These are phyloP conservation scores for Trichoderma arundinaceum DNA, from an alignment of 2,329 filamentous ascomycete species.

Conservation along the genomic window DNA sequence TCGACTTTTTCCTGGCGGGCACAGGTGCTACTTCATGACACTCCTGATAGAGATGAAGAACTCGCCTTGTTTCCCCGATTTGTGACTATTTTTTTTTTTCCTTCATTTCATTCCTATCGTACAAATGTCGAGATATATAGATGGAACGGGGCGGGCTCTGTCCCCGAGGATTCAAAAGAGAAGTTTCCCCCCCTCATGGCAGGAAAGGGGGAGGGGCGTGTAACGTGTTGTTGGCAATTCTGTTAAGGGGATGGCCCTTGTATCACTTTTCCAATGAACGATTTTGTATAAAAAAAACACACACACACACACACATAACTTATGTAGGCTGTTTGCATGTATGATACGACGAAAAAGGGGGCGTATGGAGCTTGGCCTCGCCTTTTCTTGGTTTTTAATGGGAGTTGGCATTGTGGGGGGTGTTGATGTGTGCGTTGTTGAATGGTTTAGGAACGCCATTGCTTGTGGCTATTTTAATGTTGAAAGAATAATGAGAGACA, in stretches of 20 bases:
- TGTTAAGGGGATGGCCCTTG: neutral
- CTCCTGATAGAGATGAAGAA: neutral
- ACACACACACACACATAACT: too few species aligned
- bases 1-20: conserved; percentile 74
- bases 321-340: conserved; percentile 5
- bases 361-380: neutral
- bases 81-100: neutral
- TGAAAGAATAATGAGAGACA: too few species aligned
- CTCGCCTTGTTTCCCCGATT: too few species aligned
- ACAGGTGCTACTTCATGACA: conserved; percentile 29
- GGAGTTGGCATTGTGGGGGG: too few species aligned
- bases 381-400: neutral
- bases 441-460: too few species aligned
- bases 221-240: neutral
- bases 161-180: neutral
- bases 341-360: neutral
- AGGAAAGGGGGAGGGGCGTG: neutral
- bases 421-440: too few species aligned
- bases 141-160: neutral
- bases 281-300: neutral
- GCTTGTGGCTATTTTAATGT: too few species aligned
- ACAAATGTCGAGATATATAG: neutral
- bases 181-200: neutral
- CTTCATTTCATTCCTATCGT: neutral
- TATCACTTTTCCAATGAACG: neutral